phyloP scores from a whole-genome alignment of 73 alveolate species.

The Paramecium sonneborni region DNA sequence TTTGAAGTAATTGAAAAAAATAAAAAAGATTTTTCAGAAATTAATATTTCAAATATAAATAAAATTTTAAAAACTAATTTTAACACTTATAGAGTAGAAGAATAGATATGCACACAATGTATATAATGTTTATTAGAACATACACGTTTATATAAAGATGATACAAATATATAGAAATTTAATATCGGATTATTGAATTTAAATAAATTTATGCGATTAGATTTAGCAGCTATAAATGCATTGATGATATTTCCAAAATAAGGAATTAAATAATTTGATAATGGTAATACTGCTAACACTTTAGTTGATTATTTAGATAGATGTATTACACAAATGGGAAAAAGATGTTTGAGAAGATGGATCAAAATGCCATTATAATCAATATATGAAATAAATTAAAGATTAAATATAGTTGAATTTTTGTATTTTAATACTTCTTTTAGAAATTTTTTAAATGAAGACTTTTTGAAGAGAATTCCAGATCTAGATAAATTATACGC shows the following conservation, averaged over 20 bases:
- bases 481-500: conserved; percentile 81
- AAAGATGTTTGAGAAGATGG: conserved; percentile 80
- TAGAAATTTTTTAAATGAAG: conserved; percentile 69
- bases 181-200: conserved; percentile 70
- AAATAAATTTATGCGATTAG: conserved; percentile 74
- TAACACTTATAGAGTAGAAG: conserved; percentile 69
- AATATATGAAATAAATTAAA: conserved; percentile 68
- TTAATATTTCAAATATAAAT: conserved; percentile 50
- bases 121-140: conserved; percentile 73
- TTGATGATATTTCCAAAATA: conserved; percentile 79
- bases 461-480: conserved; percentile 76
- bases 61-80: conserved; percentile 62
- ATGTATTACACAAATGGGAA: conserved; percentile 80
- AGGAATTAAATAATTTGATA: conserved; percentile 61
- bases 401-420: conserved; percentile 82
- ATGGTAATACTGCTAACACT: conserved; percentile 64
- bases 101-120: conserved; percentile 74
- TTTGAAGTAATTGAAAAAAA: conserved; percentile 69
- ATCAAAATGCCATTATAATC: conserved; percentile 81
- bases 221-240: conserved; percentile 87
- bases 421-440: conserved; percentile 69
- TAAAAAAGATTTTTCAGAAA: conserved; percentile 57
- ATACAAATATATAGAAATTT: conserved; percentile 69
- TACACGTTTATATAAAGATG: conserved; percentile 57
- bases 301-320: conserved; percentile 73